Conservation (phyloP, 305 asterid genomes). For the Fraxinus paxiana region DNA sequence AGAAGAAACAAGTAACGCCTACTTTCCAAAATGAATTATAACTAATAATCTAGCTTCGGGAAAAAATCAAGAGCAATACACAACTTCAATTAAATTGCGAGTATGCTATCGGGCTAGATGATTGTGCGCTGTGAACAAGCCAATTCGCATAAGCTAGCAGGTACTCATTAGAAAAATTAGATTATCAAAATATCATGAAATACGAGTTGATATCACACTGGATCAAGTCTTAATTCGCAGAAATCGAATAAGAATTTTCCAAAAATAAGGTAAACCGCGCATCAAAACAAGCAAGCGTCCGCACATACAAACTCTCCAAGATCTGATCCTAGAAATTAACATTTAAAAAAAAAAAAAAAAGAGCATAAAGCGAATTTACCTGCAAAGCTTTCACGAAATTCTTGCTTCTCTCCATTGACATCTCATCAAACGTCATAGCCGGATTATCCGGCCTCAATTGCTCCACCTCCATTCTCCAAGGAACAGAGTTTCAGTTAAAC, state of each 20-base stretch:
- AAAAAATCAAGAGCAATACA: not conserved
- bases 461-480: slow-evolving; percentile 49
- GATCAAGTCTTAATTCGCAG: not conserved
- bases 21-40: not conserved
- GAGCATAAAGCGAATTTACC: slow-evolving; percentile 34
- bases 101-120: not conserved
- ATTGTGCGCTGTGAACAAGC: not conserved
- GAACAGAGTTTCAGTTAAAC: slow-evolving; percentile 13
- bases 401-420: slow-evolving; percentile 69
- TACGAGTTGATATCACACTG: not conserved
- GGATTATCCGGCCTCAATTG: slow-evolving; percentile 34
- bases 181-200: not conserved
- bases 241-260: not conserved
- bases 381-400: slow-evolving; percentile 80
- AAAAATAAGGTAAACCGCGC: not conserved
- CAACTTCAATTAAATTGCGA: not conserved
- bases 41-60: not conserved
- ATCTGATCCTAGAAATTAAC: not conserved
- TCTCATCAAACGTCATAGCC: slow-evolving; percentile 58
- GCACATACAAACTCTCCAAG: not conserved
- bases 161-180: not conserved
- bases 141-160: not conserved
- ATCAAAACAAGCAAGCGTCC: not conserved
- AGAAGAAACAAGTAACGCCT: not conserved
- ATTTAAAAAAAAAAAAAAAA: not conserved